A percentile compares a stretch with the other conserved stretches of the same genome.
phyloP scores from a whole-genome alignment of 805 yeast species.

The Candida oleophila region DNA sequence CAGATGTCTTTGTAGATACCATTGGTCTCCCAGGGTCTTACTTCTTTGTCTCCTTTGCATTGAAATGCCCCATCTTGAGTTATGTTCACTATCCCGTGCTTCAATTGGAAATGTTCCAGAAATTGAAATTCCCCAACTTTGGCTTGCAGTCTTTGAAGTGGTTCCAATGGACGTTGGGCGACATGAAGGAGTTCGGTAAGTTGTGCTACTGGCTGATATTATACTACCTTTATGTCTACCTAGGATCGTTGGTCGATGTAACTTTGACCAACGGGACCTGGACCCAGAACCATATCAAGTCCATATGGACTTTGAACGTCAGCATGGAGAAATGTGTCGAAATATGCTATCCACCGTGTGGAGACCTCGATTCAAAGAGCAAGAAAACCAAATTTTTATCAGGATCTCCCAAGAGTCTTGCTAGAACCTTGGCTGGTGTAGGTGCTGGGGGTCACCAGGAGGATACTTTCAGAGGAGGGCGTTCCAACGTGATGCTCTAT shows the following conservation, averaged over 20 bases:
- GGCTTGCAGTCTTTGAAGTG: slow-evolving; percentile 13
- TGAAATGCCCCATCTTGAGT: slow-evolving; percentile 74
- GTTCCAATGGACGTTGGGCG: slow-evolving; percentile 14
- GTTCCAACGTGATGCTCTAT: slow-evolving; percentile 43
- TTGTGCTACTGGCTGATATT: slow-evolving; percentile 71
- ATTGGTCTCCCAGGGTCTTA: slow-evolving; percentile 91
- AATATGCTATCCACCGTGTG: slow-evolving; percentile 87
- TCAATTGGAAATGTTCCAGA: slow-evolving; percentile 80
- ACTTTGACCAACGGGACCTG: slow-evolving; percentile 85
- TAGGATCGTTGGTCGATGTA: slow-evolving; percentile 65
- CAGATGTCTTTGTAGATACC: slow-evolving; percentile 93
- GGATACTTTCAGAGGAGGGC: slow-evolving; percentile 20
- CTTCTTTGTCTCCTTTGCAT: slow-evolving; percentile 54
- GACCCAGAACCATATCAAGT: slow-evolving; percentile 75
- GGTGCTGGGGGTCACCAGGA: background rate
- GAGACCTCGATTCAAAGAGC: slow-evolving; percentile 26
- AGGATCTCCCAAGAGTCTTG: background rate
- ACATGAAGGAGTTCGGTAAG: slow-evolving; percentile 37
- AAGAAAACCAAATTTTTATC: background rate
- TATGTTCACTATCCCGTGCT: slow-evolving; percentile 96
- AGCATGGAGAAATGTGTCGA: slow-evolving; percentile 23
- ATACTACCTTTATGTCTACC: slow-evolving; percentile 59
- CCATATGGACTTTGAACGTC: slow-evolving; percentile 57
- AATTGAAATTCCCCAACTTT: slow-evolving; percentile 38
- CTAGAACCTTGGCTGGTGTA: background rate